These are phyloP conservation scores for Penicillium egyptiacum DNA, from an alignment of 495 filamentous ascomycete genomes.

Conservation along the genomic window DNA sequence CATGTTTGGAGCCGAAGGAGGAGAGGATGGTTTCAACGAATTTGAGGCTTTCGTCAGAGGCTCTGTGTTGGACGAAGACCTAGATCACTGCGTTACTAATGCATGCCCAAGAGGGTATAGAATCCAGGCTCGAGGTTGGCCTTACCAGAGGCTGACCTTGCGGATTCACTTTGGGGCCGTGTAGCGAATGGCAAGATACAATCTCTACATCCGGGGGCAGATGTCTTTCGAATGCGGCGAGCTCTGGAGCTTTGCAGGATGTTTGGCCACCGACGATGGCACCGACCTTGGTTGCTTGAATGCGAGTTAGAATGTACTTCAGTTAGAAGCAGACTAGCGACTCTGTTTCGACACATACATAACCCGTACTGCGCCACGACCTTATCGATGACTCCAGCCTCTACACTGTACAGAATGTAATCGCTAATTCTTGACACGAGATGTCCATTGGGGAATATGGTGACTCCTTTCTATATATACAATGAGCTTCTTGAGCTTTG, in stretches of 20 bases:
- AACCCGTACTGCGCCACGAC: slow-evolving; percentile 86
- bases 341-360: slow-evolving; percentile 61
- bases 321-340: slow-evolving; percentile 1
- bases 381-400: slow-evolving; percentile 82
- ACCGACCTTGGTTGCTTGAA: slow-evolving; percentile 81
- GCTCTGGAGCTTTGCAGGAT: slow-evolving; percentile 96
- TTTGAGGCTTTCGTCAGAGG: slow-evolving; percentile 69
- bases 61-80: slow-evolving; percentile 89
- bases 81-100: slow-evolving; percentile 31
- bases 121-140: slow-evolving; percentile 7
- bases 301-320: slow-evolving; percentile 31
- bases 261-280: slow-evolving; percentile 97
- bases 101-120: slow-evolving; percentile 2
- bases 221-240: slow-evolving; percentile 86
- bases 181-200: slow-evolving; percentile 93
- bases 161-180: slow-evolving; percentile 87
- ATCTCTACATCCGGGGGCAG: slow-evolving; percentile 89
- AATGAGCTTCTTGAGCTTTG: slow-evolving; percentile 38
- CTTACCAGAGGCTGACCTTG: slow-evolving; percentile 80
- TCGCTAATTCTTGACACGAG: slow-evolving; percentile 91
- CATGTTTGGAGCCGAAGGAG: slow-evolving; percentile 78
- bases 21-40: slow-evolving; percentile 79
- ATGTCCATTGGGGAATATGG: slow-evolving; percentile 86
- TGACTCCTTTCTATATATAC: slow-evolving; percentile 47
- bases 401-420: slow-evolving; percentile 97